A percentile compares a stretch with the other conserved stretches of the same genome.
phyloP scores from a whole-genome alignment of 2,329 filamentous ascomycete genomes.

The Capronia epimyces region DNA sequence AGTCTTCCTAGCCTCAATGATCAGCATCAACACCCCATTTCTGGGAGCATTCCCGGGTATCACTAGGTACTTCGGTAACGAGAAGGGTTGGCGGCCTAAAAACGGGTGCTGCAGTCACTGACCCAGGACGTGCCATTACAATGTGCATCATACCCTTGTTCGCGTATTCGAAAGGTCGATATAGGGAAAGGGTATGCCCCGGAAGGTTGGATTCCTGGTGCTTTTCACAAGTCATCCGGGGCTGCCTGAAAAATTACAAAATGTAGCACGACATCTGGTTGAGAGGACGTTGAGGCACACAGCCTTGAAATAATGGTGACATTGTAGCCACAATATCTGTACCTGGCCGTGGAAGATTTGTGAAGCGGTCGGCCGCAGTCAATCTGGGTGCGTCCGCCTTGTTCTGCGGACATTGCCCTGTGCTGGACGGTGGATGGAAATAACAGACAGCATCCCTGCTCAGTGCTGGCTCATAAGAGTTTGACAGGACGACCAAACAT shows the following conservation, averaged over 20 bases:
- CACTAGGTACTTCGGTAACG: neutral
- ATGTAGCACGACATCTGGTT: slow-evolving; percentile 18
- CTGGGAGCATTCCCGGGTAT: neutral
- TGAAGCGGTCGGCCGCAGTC: slow-evolving; percentile 13
- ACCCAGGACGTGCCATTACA: no score
- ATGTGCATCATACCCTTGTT: neutral
- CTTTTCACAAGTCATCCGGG: neutral
- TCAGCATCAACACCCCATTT: neutral
- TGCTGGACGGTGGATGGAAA: neutral
- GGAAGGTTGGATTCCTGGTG: slow-evolving; percentile 3
- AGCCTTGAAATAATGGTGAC: slow-evolving; percentile 11
- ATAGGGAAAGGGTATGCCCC: slow-evolving; percentile 7
- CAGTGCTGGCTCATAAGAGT: neutral
- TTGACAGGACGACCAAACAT: neutral
- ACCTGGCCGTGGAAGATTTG: slow-evolving; percentile 19
- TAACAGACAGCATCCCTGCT: neutral
- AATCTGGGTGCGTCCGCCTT: neutral
- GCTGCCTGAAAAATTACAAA: neutral
- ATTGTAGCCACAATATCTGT: slow-evolving; percentile 12
- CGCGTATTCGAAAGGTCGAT: neutral
- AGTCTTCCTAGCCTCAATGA: slow-evolving; percentile 1
- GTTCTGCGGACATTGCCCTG: neutral
- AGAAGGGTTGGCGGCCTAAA: neutral
- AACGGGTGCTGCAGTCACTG: no score
- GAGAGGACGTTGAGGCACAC: slow-evolving; percentile 11